Evolutionary conservation across 805 yeast genomes (phyloP).

Genomic region (Scheffersomyces amazonensis): DNA sequence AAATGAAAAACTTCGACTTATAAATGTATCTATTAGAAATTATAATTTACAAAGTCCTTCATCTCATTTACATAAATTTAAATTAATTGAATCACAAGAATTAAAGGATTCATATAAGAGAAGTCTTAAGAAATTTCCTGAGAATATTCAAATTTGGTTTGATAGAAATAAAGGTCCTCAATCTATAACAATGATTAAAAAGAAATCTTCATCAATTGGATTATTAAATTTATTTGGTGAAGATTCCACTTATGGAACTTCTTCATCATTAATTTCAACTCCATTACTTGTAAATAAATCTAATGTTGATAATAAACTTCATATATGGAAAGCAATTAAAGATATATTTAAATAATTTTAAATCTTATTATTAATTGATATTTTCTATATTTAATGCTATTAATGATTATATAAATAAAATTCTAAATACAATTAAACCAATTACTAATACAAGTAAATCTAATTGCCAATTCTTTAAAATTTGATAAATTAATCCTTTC

Average conservation of each 20-base stretch:
- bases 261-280: neutral
- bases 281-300: neutral
- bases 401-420: neutral
- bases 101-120: slow-evolving; percentile 13
- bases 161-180: slow-evolving; percentile 7
- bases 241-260: neutral
- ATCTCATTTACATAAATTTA: slow-evolving; percentile 34
- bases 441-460: slow-evolving; percentile 7
- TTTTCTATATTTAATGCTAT: neutral
- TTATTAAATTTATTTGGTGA: slow-evolving; percentile 3
- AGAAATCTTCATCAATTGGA: neutral
- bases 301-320: slow-evolving; percentile 13
- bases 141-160: slow-evolving; percentile 14
- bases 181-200: neutral
- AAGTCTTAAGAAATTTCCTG: slow-evolving; percentile 11
- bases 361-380: neutral
- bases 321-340: slow-evolving; percentile 29
- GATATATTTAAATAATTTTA: slow-evolving; percentile 17
- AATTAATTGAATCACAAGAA: slow-evolving; percentile 26
- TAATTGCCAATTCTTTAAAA: slow-evolving; percentile 11
- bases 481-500: slow-evolving; percentile 10
- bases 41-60: slow-evolving; percentile 42
- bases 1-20: slow-evolving; percentile 15
- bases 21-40: slow-evolving; percentile 25
- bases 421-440: slow-evolving; percentile 4